These are phyloP conservation scores for Vigna unguiculata DNA, from an alignment of 306 rosid species.

Conservation along the genomic window DNA sequence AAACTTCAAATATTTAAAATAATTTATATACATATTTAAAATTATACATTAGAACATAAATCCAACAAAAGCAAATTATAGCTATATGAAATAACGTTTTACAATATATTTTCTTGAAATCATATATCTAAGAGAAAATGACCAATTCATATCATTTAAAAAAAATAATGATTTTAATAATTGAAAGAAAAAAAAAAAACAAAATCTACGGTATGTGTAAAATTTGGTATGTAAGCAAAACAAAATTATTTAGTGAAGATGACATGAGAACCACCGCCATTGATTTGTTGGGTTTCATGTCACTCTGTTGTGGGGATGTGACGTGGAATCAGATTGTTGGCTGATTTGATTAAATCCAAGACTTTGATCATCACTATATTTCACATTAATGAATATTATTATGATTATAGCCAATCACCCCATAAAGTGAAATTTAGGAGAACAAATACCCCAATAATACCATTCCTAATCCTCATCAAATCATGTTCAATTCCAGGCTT, in stretches of 20 bases:
- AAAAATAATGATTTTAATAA: no score
- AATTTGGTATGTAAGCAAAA: background rate
- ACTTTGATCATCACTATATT: background rate
- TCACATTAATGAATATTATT: slow-evolving; percentile 45
- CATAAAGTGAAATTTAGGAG: slow-evolving; percentile 41
- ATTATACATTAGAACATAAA: no score
- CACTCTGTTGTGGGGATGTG: slow-evolving; percentile 45
- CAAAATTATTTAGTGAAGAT: slow-evolving; percentile 29
- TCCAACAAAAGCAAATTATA: no score
- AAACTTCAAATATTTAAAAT: no score
- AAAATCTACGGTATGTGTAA: no score
- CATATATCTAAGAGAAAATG: no score
- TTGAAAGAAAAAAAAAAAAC: no score
- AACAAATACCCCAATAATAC: slow-evolving; percentile 32
- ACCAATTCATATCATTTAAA: no score
- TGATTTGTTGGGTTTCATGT: slow-evolving; percentile 48
- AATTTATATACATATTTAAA: no score
- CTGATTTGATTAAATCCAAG: slow-evolving; percentile 20
- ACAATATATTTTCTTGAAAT: no score
- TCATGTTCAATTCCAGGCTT: slow-evolving; percentile 11
- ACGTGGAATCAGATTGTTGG: slow-evolving; percentile 40
- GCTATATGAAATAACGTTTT: no score
- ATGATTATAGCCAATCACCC: slow-evolving; percentile 55
- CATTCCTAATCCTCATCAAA: slow-evolving; percentile 1
- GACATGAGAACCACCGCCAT: slow-evolving; percentile 56